Evolutionary conservation across 2,329 filamentous ascomycete species (phyloP).

Genomic region (Endothia cerciana): DNA sequence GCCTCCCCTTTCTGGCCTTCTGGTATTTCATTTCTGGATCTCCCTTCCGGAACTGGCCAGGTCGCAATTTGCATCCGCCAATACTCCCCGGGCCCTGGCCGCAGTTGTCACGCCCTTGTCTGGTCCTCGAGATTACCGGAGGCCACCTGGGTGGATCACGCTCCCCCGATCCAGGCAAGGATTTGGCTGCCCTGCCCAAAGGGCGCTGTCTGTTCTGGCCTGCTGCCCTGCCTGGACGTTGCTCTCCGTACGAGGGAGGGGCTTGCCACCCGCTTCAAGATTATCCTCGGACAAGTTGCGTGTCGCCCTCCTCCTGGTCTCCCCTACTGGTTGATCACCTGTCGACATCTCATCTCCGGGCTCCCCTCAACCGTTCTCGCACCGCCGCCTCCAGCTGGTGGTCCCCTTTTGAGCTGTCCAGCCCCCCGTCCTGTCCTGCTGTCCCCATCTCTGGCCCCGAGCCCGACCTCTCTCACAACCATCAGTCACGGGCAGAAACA

Average conservation of each 20-base stretch:
- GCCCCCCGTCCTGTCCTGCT: too few species aligned
- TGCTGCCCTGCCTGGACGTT: not conserved
- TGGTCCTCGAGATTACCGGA: constrained; percentile 23
- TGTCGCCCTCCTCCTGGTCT: not conserved
- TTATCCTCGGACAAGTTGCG: constrained; percentile 1
- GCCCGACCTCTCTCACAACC: too few species aligned
- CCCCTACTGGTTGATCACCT: not conserved
- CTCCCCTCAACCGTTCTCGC: too few species aligned
- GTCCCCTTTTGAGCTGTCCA: too few species aligned
- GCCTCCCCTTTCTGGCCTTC: not conserved
- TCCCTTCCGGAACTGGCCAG: constrained; percentile 13
- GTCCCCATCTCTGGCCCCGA: too few species aligned
- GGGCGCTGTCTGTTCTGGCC: not conserved
- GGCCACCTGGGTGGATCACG: constrained; percentile 24
- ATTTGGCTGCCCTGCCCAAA: constrained; percentile 7
- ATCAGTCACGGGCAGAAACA: too few species aligned
- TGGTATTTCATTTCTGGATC: not conserved
- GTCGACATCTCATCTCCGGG: constrained; percentile 1
- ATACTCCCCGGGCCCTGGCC: constrained; percentile 18
- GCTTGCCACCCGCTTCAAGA: not conserved
- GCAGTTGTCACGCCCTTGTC: constrained; percentile 22
- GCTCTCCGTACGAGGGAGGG: not conserved
- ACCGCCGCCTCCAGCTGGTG: not conserved
- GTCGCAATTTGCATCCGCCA: constrained; percentile 22
- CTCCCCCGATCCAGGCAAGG: constrained; percentile 8